phyloP scores from a whole-genome alignment of 345 rosid genomes.

The Lepidium didymum region DNA sequence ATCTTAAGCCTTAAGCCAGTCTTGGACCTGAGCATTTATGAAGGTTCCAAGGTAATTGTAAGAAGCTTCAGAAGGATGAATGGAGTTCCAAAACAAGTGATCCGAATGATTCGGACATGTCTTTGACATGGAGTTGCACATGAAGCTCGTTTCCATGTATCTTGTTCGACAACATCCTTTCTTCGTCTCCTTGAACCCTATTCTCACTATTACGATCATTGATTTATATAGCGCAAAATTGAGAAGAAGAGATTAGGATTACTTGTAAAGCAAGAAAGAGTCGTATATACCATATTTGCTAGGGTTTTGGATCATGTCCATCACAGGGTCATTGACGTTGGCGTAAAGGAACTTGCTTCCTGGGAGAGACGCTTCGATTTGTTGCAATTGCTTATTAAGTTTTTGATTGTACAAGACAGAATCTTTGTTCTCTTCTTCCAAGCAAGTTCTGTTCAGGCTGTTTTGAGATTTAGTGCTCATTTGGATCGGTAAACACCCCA shows the following conservation, averaged over 20 bases:
- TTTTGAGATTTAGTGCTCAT: conserved; percentile 3
- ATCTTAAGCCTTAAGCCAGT: conserved; percentile 39
- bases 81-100: conserved; percentile 40
- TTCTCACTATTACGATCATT: not conserved
- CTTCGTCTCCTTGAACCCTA: conserved; percentile 36
- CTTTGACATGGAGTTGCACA: conserved; percentile 29
- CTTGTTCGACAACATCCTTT: conserved; percentile 46
- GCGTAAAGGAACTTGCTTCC: conserved; percentile 31
- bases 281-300: conserved; percentile 29
- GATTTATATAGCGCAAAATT: not conserved
- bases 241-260: not conserved
- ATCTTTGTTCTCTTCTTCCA: conserved; percentile 41
- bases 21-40: conserved; percentile 45
- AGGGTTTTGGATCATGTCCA: conserved; percentile 40
- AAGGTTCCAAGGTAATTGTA: conserved; percentile 21
- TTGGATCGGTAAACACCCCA: conserved; percentile 58
- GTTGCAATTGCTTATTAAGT: conserved; percentile 28
- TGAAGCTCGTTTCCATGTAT: conserved; percentile 22
- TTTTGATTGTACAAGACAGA: conserved; percentile 38
- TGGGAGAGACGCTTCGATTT: conserved; percentile 31
- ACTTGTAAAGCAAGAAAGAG: not conserved
- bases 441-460: conserved; percentile 21
- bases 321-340: conserved; percentile 33
- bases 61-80: conserved; percentile 40
- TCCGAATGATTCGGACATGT: conserved; percentile 26